Percentiles rank a stretch among this genome's conserved stretches.
Evolutionary conservation across 257 asterid species (phyloP).

Genomic region (Solanum sparsipilum): DNA sequence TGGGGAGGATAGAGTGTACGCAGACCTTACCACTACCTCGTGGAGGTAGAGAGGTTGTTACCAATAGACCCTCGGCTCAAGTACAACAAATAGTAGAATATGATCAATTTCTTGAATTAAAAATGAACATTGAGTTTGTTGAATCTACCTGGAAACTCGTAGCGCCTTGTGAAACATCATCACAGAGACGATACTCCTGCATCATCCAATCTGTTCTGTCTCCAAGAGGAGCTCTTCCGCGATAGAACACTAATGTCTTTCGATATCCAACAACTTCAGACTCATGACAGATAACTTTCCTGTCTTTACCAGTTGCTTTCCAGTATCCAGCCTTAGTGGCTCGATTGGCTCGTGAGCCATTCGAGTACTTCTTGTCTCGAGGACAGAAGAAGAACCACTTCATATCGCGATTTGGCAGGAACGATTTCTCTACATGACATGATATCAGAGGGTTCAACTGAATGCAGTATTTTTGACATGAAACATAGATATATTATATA

Average conservation of each 20-base stretch:
- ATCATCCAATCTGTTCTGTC: slow-evolving; percentile 42
- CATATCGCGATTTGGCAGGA: slow-evolving; percentile 35
- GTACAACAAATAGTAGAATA: neutral
- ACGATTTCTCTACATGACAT: slow-evolving; percentile 28
- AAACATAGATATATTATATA: no score
- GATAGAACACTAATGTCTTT: slow-evolving; percentile 39
- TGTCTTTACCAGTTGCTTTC: slow-evolving; percentile 46
- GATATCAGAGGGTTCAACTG: neutral
- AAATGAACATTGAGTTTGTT: neutral
- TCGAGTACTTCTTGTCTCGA: slow-evolving; percentile 37
- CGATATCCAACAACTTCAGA: slow-evolving; percentile 24
- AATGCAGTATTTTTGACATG: neutral
- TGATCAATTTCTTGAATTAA: neutral
- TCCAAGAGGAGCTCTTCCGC: slow-evolving; percentile 41
- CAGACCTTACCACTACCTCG: neutral
- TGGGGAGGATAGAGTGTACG: accelerated
- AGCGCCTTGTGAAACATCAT: slow-evolving; percentile 15
- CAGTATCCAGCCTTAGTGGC: slow-evolving; percentile 44
- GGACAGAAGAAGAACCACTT: slow-evolving; percentile 47
- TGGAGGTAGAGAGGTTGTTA: neutral
- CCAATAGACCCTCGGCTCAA: neutral
- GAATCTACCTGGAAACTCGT: neutral
- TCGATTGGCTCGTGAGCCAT: slow-evolving; percentile 43
- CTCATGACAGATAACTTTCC: slow-evolving; percentile 24
- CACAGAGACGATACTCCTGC: slow-evolving; percentile 42